Base-by-base conservation (phyloP, 306 rosid species). In the Quercus suber region DNA sequence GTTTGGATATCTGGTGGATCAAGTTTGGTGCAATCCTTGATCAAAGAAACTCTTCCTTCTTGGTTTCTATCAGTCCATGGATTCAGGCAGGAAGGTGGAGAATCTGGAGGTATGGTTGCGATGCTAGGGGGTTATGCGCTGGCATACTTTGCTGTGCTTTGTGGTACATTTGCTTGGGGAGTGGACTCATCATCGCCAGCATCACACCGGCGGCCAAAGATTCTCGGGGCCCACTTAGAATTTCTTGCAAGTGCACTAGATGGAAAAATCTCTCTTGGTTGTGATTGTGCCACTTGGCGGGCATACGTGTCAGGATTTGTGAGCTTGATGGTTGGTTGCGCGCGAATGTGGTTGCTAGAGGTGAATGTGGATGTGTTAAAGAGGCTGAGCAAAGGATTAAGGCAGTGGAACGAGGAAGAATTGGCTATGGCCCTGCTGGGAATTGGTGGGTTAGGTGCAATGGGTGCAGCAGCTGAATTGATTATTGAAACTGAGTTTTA, bases 401-500 rank as follows among this genome's bases (percentile, higher is more conserved):
- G 84, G 67, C 89, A 30, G 72, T 82, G 89, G 88, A 84, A 86
- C 45, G 96, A 95, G 88, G 83, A 88, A 37, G 90, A 89, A 63
- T 76, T 95, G 92, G 99, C 98, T 71, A 65, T 95, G 55, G 85
- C 89, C n/a, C 83, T 95, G 69, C 83, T 95, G 74, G 95, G 91
- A 80, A 73, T 85, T 17, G 97, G 95, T 55, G 97, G 99, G 35
- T 45, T 78, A 3, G 88, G 83, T 28, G 89, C 92, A 75, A 92
- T 95, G 97, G 98, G 97, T 15, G 89, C 90, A 1, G 96, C 98
- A 55, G 97, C 98, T 80, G 96, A 95, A 78, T 82, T 89, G 81
- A 80, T 91, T 23, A 37, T 92, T 57, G 84, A 82, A 79, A 78
- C 73, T 31, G 80, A 74, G 55, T 59, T 81, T 79, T 88, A 75